A percentile compares a stretch with the other conserved stretches of the same genome.
Conservation (phyloP, 1,139 yeast species). For the Lodderomyces theae region DNA sequence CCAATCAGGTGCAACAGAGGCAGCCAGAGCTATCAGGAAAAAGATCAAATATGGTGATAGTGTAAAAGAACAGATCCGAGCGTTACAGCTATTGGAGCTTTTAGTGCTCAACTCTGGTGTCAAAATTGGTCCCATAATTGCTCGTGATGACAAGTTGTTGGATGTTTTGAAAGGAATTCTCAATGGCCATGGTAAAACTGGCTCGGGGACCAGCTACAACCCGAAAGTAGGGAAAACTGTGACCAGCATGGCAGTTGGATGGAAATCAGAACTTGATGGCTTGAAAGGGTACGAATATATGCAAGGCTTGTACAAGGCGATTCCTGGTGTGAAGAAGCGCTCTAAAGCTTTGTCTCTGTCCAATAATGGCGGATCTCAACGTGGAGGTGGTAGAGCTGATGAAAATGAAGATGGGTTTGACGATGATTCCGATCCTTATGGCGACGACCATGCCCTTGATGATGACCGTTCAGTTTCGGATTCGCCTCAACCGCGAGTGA, state of each 20-base stretch:
- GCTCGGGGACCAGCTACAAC: slow-evolving; percentile 40
- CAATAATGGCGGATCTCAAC: background rate
- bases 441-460: background rate
- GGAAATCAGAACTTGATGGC: slow-evolving; percentile 58
- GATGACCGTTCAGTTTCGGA: slow-evolving; percentile 15
- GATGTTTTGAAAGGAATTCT: slow-evolving; percentile 60
- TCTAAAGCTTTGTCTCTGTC: slow-evolving; percentile 1
- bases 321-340: slow-evolving; percentile 21
- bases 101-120: slow-evolving; percentile 74
- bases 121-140: slow-evolving; percentile 46
- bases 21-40: slow-evolving; percentile 88
- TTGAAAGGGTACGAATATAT: slow-evolving; percentile 51
- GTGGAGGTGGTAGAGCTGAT: slow-evolving; percentile 8
- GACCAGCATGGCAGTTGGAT: slow-evolving; percentile 53
- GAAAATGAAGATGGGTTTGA: slow-evolving; percentile 14
- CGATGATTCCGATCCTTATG: background rate
- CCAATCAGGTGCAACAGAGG: slow-evolving; percentile 60
- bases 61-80: slow-evolving; percentile 56
- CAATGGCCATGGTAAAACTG: slow-evolving; percentile 34
- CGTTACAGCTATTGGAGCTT: slow-evolving; percentile 69
- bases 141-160: slow-evolving; percentile 68
- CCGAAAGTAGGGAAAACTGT: slow-evolving; percentile 46
- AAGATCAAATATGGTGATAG: slow-evolving; percentile 78
- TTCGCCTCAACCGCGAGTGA: slow-evolving; percentile 17
- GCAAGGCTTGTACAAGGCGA: slow-evolving; percentile 43